Base-by-base conservation (phyloP, 352 stramenopile species). In the Aphanomyces cochlioides region DNA sequence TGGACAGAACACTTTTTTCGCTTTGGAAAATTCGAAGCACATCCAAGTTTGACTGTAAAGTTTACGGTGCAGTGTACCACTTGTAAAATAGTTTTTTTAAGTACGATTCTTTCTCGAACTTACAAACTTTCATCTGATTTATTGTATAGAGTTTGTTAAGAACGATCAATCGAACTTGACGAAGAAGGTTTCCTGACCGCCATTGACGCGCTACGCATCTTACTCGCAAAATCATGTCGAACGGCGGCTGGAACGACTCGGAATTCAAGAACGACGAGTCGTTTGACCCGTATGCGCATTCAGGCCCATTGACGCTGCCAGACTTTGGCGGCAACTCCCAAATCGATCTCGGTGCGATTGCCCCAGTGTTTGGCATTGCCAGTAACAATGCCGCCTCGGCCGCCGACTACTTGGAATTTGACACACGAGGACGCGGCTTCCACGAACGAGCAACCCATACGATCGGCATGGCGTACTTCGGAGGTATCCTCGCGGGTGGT, bases 331-430 rank as follows among this genome's bases (percentile, higher is more conserved):
- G 63, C 19, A 63, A 12, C 34, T 70, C 64, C 15, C 10, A 60
- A 3, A 93, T 95, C 72, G 87, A 95, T 73, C 78, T 95, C 47
- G 81, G 85, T 69, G 73, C 83, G 63, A 93, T 95, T 66, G 85
- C 87, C n/a, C 87, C 87, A 0, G 82, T 95, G n/a, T 93, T 95
- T 72, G 87, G 87, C 43, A 84, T 95, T 64, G 77, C 85, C 15
- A 80, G 82, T 61, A 90, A 85, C 69, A 82, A 90, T 36, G 84
- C 92, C 50, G 7, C 56, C 4, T 84, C 92, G 71, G 72, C 75
- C 38, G 87, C 80, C 47, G 85, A 95, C 73, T 95, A 95, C 70
- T 77, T 95, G 53, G 87, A 93, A 65, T 95, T 93, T 73, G 81
- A 95, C 72, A 90, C 91, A 69, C 74, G 84, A 8, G 88, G 88